Evolutionary conservation across 352 stramenopile genomes (phyloP).

Genomic region (Globisporangium radiosum): DNA sequence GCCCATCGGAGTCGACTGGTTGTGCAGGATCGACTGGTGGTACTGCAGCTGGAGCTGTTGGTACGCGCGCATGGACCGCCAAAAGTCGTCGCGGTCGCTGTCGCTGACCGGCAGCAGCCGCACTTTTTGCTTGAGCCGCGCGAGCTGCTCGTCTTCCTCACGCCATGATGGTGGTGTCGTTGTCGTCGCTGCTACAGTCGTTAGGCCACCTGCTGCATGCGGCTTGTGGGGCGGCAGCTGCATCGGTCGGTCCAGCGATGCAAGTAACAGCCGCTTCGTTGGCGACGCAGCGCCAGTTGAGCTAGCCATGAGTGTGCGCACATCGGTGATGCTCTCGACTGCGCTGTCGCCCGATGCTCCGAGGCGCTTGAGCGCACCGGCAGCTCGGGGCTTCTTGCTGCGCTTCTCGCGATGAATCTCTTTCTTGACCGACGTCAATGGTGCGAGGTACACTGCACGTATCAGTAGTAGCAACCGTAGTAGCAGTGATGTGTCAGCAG

Average conservation of each 20-base stretch:
- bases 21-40: slow-evolving; percentile 18
- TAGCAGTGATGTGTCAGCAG: too few species aligned
- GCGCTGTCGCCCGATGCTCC: slow-evolving; percentile 1
- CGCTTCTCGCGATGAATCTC: slow-evolving; percentile 36
- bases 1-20: slow-evolving; percentile 33
- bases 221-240: background rate
- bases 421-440: slow-evolving; percentile 29
- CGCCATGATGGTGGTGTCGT: background rate
- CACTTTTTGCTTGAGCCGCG: slow-evolving; percentile 36
- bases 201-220: background rate
- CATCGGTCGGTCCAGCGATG: slow-evolving; percentile 1
- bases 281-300: background rate
- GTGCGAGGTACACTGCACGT: slow-evolving; percentile 29
- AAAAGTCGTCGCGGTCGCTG: slow-evolving; percentile 31
- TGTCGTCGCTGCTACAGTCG: too few species aligned
- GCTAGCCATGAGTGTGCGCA: background rate
- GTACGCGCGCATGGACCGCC: slow-evolving; percentile 36
- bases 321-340: background rate
- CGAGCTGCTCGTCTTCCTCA: slow-evolving; percentile 29
- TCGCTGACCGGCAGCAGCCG: slow-evolving; percentile 35
- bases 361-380: background rate
- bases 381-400: slow-evolving; percentile 6
- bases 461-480: background rate
- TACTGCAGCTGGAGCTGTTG: slow-evolving; percentile 34
- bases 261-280: slow-evolving; percentile 3